Evolutionary conservation across 2,329 filamentous ascomycete species (phyloP), one percentile per base, ranked within the genome.

Genomic region (Pezicula carpinea): DNA sequence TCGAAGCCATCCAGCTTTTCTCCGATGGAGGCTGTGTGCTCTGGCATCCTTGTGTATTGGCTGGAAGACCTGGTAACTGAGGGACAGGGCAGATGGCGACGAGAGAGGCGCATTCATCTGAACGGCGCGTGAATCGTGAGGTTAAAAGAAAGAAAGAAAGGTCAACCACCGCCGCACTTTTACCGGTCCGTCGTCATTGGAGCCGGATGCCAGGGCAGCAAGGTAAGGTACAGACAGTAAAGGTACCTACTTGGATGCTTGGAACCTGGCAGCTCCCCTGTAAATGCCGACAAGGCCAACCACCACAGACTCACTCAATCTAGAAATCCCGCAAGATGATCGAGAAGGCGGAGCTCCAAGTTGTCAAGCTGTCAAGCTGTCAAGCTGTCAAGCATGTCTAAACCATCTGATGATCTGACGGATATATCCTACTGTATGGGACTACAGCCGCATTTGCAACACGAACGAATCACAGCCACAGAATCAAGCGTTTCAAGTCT

Each of bases 1-100:
- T 51, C 23, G 43, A 49, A 39, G 44, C 46, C 43, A 51, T 29
- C 41, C 21, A 51, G 45, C 46, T 42, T 31, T 50, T 34, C 34
- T 4, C 36, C 17, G 11, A 33, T 15, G 18, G 39, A 35, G 45
- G 43, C 40, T 43, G 50, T 48, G 53, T 49, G 48, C 33, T 36
- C 46, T 49, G 43, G 47, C 50, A 39, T 15, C 18, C 43, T 33
- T 45, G 47, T 40, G 47, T 49, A n/a, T 34, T 39, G 44, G 26
- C 46, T 38, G 29, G 31, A 43, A 43, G 43, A 36, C 19, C 35
- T 32, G 26, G 38, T 26, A n/a, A n/a, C 39, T 19, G 21, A 49
- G 38, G 38, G 11, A 40, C 38, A 40, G 22, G 19, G 38, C 17
- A 21, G 19, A 15, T 4, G 11, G 17, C 7, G 4, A 11, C n/a